Evolutionary conservation across 345 rosid species (phyloP), one percentile per base, ranked within the genome.

Genomic region (Eucalyptus fibrosa): DNA sequence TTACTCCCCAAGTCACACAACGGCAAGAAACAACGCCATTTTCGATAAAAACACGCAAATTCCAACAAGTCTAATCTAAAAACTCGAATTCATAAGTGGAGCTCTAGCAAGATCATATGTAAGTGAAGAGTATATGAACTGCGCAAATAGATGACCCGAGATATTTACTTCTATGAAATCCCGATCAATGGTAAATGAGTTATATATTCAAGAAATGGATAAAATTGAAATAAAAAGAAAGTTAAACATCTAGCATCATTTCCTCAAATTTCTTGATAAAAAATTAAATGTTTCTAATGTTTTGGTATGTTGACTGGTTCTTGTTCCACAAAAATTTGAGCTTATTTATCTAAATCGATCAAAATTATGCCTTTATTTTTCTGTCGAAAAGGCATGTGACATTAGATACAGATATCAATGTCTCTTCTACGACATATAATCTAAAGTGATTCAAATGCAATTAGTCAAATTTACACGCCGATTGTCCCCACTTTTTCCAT

Each of bases 121-220:
- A 62, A 0, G 14, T 4, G 5, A 65, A n/a, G 44, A 18, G 7
- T 5, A 18, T 4, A 34, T 69, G 44, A 3, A 9, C 3, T 0
- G 0, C 2, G 4, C 7, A 17, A 3, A 37, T 12, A 19, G 23
- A 21, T 10, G 44, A 37, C 4, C 3, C 0, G 5, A 19, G 14
- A 9, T 37, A 3, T 72, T 34, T 34, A 7, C 2, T 10, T 18
- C 1, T 0, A 0, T 5, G 14, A 72, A 72, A 9, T 23, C 26
- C 8, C 28, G 4, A 7, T 18, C 8, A 72, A 34, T 5, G 7
- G 4, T 12, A 17, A 34, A 18, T 34, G 45, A 1, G 1, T 19
- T 21, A 19, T 72, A 72, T 34, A 32, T 72, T 37, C 3, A 37
- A 11, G 3, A 34, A 24, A 37, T 4, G 3, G 14, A 37, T 19